Base-by-base conservation (phyloP, 306 rosid genomes). In the Fagus sylvatica region DNA sequence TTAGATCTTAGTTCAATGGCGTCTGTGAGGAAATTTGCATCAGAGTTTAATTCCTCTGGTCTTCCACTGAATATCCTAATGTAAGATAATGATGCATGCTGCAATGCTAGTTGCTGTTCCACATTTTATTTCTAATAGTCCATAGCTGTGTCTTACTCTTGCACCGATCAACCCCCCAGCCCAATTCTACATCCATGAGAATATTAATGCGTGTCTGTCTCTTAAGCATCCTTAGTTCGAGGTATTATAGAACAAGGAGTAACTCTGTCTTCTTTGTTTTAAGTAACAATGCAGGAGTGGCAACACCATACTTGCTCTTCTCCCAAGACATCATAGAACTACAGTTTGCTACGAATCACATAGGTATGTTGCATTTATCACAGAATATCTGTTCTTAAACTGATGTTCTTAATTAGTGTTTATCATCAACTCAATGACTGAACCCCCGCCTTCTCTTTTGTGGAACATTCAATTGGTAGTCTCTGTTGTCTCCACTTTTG, bases 281-380 rank as follows among this genome's bases (percentile, higher is more conserved):
- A 83, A 94, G 98, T 84, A 94, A 94, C 85, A 94, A 94, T 84
- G 97, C 98, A 81, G 98, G 97, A 77, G 69, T 85, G 88, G 97
- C 95, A 59, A 36, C 84, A 46, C 91, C 93, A 30, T 94, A 87
- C 85, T 70, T 70, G 40, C 88, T 89, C 66, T 32, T 60, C 76
- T 92, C 97, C 30, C 84, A 85, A 75, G 97, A 94, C 85, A 87
- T 89, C 57, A 88, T 92, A 72, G 98, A 94, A 81, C 84, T 90
- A 60, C 97, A 89, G 72, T 94, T 94, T 79, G 97, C 97, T 3
- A 94, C 97, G 28, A 94, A 92, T 83, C 89, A 92, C 80, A 2
- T 90, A 36, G 97, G 98, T 89, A 79, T 9, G 83, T 71, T 2
- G 57, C 73, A 76, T 59, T 41, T 55, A 36, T 48, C 9, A 4